Percentiles rank a stretch among this genome's conserved stretches.
Conservation (phyloP, 257 asterid species). For the Solanum okadae region DNA sequence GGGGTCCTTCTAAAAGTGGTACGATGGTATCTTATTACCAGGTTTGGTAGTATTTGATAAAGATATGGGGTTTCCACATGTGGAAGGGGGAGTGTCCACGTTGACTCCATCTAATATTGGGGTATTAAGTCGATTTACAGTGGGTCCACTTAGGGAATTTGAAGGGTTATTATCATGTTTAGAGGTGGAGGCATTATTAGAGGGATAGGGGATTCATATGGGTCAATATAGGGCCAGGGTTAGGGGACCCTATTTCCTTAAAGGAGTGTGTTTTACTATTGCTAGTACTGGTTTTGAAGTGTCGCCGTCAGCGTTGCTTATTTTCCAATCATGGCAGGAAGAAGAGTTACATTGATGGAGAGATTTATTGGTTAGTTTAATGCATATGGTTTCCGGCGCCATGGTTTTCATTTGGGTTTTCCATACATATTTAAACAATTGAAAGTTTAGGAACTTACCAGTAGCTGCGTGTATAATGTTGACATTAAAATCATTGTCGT, state of each 20-base stretch:
- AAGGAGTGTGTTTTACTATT: not conserved
- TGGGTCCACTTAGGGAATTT: not conserved
- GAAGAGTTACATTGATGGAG: not conserved
- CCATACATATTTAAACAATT: not conserved
- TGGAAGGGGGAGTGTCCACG: not conserved
- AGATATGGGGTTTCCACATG: not conserved
- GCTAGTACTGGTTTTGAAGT: not conserved
- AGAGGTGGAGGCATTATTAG: not conserved
- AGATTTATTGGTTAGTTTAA: not conserved
- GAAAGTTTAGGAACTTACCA: not conserved
- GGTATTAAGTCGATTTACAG: too few species aligned
- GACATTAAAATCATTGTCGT: not conserved
- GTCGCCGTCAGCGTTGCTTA: accelerated
- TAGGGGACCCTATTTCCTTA: not conserved
- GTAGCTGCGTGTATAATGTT: not conserved
- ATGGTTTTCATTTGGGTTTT: not conserved
- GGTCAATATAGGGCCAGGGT: not conserved
- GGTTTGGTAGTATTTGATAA: not conserved
- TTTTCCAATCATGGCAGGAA: too few species aligned
- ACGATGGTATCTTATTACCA: not conserved
- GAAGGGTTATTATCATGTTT: not conserved
- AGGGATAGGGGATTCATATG: not conserved
- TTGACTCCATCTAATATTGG: not conserved
- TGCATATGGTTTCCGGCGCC: not conserved
- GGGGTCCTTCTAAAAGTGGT: not conserved